Evolutionary conservation across 148 eudicot genomes (phyloP).

Genomic region (Cornus kousa): DNA sequence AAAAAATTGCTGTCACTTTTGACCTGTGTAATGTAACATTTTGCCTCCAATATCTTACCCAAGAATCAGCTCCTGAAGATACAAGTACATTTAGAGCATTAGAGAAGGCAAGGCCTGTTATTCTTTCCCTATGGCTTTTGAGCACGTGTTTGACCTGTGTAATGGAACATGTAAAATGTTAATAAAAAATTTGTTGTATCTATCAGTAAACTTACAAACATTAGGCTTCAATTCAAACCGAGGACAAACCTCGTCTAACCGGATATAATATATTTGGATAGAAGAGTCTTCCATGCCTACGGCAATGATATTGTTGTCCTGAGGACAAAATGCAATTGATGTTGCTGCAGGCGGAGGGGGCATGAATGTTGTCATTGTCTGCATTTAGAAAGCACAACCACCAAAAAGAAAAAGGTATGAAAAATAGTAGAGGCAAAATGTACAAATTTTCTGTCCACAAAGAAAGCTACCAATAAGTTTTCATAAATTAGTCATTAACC

Average conservation of each 20-base stretch:
- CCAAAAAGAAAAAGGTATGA: too few species aligned
- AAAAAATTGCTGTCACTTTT: not conserved
- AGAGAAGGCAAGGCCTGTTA: conserved; percentile 58
- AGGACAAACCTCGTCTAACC: conserved; percentile 3
- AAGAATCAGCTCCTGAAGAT: conserved; percentile 52
- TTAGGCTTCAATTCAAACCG: not conserved
- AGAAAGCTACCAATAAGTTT: too few species aligned
- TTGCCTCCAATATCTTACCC: conserved; percentile 26
- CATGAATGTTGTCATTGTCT: too few species aligned
- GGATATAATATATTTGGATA: conserved; percentile 14
- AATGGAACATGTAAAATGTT: not conserved
- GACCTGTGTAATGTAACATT: not conserved
- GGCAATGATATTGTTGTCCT: conserved; percentile 24
- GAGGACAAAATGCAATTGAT: not conserved
- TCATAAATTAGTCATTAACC: too few species aligned
- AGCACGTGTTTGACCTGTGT: conserved; percentile 35
- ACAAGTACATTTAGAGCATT: conserved; percentile 35
- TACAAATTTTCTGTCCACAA: too few species aligned
- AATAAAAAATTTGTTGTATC: not conserved
- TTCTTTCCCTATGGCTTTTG: conserved; percentile 42
- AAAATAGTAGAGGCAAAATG: too few species aligned
- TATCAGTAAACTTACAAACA: not conserved
- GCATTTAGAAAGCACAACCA: too few species aligned
- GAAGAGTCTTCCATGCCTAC: conserved; percentile 27
- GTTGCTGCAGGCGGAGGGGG: too few species aligned